Percentiles rank a stretch among this genome's conserved stretches.
Conservation (phyloP, 2,329 filamentous ascomycete species). For the Coniochaeta pulveracea region DNA sequence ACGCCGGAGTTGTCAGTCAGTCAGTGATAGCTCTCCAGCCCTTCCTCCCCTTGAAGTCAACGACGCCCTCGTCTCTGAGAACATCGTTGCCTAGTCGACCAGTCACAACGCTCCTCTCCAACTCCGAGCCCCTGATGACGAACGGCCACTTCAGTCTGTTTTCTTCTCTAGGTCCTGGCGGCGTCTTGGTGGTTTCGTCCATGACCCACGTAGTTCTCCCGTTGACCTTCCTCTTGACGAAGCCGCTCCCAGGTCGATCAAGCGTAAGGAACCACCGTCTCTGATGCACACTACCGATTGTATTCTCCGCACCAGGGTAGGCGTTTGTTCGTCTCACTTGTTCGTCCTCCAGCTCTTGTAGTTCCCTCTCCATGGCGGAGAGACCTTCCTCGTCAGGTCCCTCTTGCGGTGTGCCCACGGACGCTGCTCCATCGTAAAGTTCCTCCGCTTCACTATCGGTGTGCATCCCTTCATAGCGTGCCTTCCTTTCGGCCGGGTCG, state of each 20-base stretch:
- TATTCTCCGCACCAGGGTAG: slow-evolving; percentile 54
- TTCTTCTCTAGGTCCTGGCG: slow-evolving; percentile 3
- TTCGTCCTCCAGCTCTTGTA: slow-evolving; percentile 36
- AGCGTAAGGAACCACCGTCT: slow-evolving; percentile 55
- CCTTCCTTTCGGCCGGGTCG: not conserved
- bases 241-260: slow-evolving; percentile 48
- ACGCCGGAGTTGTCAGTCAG: too few species aligned
- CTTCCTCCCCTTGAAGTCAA: slow-evolving; percentile 42
- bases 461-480: slow-evolving; percentile 8
- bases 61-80: slow-evolving; percentile 48
- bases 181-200: slow-evolving; percentile 8
- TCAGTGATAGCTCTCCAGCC: slow-evolving; percentile 44
- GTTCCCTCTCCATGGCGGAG: slow-evolving; percentile 27
- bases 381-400: slow-evolving; percentile 7
- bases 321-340: slow-evolving; percentile 49
- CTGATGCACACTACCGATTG: slow-evolving; percentile 56
- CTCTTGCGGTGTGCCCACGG: not conserved
- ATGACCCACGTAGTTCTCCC: slow-evolving; percentile 14
- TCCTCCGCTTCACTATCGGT: slow-evolving; percentile 13
- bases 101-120: slow-evolving; percentile 57
- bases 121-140: slow-evolving; percentile 45
- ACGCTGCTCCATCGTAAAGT: not conserved
- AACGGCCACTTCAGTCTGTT: slow-evolving; percentile 41
- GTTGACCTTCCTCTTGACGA: slow-evolving; percentile 24
- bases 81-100: slow-evolving; percentile 48